Conservation (phyloP, 306 rosid genomes). For the Medicago ruthenica region DNA sequence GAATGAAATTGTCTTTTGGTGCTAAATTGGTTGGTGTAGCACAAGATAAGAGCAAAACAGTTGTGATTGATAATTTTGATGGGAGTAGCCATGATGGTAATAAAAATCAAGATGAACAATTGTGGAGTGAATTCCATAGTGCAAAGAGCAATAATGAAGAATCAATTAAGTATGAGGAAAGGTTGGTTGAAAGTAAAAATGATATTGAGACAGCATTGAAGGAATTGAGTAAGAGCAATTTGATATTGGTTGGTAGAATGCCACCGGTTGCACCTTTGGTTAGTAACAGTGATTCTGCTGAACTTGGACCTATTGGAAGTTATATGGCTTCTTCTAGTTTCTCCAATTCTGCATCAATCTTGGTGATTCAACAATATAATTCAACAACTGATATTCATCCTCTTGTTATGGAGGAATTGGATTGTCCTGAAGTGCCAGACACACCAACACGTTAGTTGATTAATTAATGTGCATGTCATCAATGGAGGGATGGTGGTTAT, state of each 20-base stretch:
- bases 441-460: conserved; percentile 31
- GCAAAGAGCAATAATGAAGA: conserved; percentile 29
- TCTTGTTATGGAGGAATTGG: conserved; percentile 55
- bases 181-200: conserved; percentile 49
- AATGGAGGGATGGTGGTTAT: neutral
- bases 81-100: conserved; percentile 13
- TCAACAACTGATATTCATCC: conserved; percentile 46
- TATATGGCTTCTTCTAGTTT: conserved; percentile 59
- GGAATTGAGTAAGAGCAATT: conserved; percentile 49
- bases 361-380: conserved; percentile 68
- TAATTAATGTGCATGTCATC: neutral
- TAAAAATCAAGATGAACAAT: conserved; percentile 46
- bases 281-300: conserved; percentile 55
- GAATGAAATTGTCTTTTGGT: conserved; percentile 54
- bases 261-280: conserved; percentile 54
- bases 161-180: conserved; percentile 54
- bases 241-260: conserved; percentile 71
- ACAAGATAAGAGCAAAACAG: conserved; percentile 32
- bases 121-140: conserved; percentile 47
- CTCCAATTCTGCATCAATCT: conserved; percentile 56
- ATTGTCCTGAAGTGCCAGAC: conserved; percentile 39
- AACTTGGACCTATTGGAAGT: conserved; percentile 74
- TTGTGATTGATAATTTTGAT: neutral
- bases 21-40: conserved; percentile 48
- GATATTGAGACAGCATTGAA: conserved; percentile 49